Evolutionary conservation across 805 yeast species (phyloP).

Genomic region (Metschnikowia dekortorum): DNA sequence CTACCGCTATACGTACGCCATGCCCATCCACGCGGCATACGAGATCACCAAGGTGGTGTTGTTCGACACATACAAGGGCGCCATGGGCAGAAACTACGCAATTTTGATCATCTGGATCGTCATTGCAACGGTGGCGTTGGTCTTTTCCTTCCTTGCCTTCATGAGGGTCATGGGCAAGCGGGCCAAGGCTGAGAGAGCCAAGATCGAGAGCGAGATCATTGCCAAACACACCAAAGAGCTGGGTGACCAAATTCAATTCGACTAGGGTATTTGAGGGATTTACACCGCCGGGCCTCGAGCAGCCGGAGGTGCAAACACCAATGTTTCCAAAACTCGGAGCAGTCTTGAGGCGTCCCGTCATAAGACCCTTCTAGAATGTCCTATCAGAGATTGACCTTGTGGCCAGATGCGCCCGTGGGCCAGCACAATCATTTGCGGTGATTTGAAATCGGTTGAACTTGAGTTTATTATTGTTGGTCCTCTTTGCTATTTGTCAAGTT

Average conservation of each 20-base stretch:
- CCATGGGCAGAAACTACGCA: conserved; percentile 58
- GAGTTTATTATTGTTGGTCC: too few species aligned
- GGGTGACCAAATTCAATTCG: conserved; percentile 8
- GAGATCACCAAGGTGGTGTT: conserved; percentile 59
- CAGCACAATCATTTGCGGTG: too few species aligned
- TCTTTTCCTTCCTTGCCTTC: conserved; percentile 42
- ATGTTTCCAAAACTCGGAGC: too few species aligned
- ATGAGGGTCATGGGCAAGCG: conserved; percentile 30
- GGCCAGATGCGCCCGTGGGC: too few species aligned
- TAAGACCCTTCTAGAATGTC: too few species aligned
- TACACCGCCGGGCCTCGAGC: too few species aligned
- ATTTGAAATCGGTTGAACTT: too few species aligned
- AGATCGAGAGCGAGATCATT: conserved; percentile 9
- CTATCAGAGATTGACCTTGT: too few species aligned
- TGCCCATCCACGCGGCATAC: conserved; percentile 65
- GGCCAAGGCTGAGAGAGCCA: conserved; percentile 19
- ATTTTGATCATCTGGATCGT: conserved; percentile 59
- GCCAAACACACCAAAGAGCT: conserved; percentile 7
- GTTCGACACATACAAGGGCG: conserved; percentile 51
- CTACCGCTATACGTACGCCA: conserved; percentile 60
- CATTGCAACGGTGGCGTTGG: conserved; percentile 40
- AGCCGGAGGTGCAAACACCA: too few species aligned
- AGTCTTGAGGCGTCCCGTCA: too few species aligned
- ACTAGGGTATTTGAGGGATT: background rate
- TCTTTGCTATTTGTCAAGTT: too few species aligned